Conservation (phyloP, 2,329 filamentous ascomycete genomes). For the Zymoseptoria crescenta region DNA sequence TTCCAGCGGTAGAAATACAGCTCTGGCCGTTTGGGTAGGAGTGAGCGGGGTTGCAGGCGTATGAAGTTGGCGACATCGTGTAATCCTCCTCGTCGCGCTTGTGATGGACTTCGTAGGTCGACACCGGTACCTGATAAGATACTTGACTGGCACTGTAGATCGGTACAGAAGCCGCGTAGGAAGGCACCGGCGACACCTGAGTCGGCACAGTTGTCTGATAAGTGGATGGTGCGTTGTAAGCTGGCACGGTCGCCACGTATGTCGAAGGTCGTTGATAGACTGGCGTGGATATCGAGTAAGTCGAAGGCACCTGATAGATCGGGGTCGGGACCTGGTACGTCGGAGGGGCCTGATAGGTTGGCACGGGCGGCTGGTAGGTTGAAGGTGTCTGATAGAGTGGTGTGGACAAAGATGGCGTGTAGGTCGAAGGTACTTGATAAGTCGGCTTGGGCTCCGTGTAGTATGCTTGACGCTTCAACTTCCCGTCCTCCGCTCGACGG, state of each 20-base stretch:
- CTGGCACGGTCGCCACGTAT: neutral
- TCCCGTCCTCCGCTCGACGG: no score
- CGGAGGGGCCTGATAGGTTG: neutral
- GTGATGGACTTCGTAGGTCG: neutral
- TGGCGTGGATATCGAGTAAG: neutral
- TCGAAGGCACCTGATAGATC: neutral
- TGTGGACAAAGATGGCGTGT: neutral
- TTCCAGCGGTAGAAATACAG: slow-evolving; percentile 15
- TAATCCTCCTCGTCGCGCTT: neutral
- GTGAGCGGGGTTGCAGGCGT: slow-evolving; percentile 21
- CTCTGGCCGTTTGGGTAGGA: slow-evolving; percentile 14
- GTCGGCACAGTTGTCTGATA: neutral
- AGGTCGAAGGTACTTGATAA: neutral
- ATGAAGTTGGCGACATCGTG: neutral
- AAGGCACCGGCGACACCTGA: neutral
- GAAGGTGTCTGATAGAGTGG: neutral
- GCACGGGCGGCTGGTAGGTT: neutral
- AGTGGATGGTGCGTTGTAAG: neutral
- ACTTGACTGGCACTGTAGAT: neutral
- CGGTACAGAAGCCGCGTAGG: neutral
- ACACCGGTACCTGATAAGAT: neutral
- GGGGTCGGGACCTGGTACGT: neutral
- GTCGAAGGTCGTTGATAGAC: neutral
- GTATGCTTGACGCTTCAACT: neutral
- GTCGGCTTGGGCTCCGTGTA: neutral